Evolutionary conservation across 805 yeast species (phyloP), one percentile per base, ranked within the genome.

Genomic region (Yueomyces sinensis): DNA sequence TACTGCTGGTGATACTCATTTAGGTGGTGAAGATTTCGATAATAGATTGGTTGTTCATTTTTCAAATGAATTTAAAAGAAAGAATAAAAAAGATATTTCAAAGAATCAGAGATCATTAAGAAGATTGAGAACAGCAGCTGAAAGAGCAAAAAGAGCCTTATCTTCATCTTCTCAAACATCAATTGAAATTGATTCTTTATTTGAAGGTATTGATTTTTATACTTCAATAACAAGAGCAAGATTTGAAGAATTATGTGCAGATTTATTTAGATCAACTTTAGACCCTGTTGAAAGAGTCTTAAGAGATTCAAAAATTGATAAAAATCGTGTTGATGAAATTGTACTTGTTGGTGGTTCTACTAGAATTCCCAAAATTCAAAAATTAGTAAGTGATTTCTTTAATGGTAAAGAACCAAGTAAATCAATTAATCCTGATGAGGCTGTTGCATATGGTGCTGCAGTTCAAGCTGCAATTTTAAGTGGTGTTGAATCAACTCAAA

Each of bases 361-460:
- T 51, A 84, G 95, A 78, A 84, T 84, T 66, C 95, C 95, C 67
- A 84, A 82, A 71, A 76, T 86, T 50, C 95, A 84, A 70, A 84
- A 84, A 66, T 73, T 86, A 53, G 94, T 84, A 33, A 80, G 94
- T 48, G 95, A 84, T 65, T 84, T 78, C 77, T 84, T 86, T 77
- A 82, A 84, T 66, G 95, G 95, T 59, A 86, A 84, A 71, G 94
- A 84, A 68, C 94, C 93, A 64, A 82, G 82, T 73, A 81, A 76
- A 69, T 82, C 94, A 37, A 84, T 84, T 65, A 84, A 84, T 77
- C 95, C 95, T 49, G 95, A 86, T 72, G 95, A 84, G 70, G 95
- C 95, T 54, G 95, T 84, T 64, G 95, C 95, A 53, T 86, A 84
- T 69, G 95, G 95, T 78, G 95, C 95, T 50, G 95, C 95, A 41